phyloP scores from a whole-genome alignment of 495 filamentous ascomycete species.

The Choiromyces venosus region DNA sequence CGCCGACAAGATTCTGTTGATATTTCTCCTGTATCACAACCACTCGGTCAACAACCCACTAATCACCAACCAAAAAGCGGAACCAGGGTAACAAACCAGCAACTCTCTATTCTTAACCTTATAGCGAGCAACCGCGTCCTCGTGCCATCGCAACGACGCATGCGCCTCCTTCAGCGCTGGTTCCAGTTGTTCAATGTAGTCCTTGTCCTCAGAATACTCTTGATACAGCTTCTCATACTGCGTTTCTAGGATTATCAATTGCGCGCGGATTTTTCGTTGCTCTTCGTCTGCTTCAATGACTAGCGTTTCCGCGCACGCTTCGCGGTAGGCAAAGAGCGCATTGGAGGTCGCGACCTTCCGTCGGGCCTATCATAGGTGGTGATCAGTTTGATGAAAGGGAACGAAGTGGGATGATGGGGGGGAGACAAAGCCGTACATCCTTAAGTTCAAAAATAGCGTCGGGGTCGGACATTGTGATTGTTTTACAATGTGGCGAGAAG shows the following conservation, averaged over 20 bases:
- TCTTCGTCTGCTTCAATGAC: conserved; percentile 31
- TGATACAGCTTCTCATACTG: conserved; percentile 25
- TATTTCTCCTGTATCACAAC: conserved; percentile 6
- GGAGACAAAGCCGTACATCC: conserved; percentile 13
- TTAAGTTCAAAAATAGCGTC: conserved; percentile 24
- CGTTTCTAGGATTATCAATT: conserved; percentile 30
- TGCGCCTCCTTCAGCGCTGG: conserved; percentile 37
- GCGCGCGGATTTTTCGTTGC: conserved; percentile 24
- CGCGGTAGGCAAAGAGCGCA: conserved; percentile 25
- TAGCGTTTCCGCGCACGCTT: conserved; percentile 21
- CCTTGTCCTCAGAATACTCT: conserved; percentile 11
- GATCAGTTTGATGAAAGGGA: conserved; percentile 14
- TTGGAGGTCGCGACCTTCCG: conserved; percentile 32
- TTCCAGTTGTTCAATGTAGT: conserved; percentile 42
- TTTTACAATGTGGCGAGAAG: not conserved
- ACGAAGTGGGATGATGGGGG: not conserved
- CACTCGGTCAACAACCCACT: not conserved
- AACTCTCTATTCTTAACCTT: conserved; percentile 11
- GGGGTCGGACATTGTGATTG: conserved; percentile 17
- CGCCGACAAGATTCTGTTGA: conserved; percentile 4
- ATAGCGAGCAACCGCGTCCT: conserved; percentile 1
- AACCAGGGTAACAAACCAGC: not conserved
- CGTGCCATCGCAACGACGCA: conserved; percentile 14
- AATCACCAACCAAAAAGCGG: not conserved
- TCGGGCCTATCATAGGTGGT: conserved; percentile 16